These are phyloP conservation scores for Fusarium penzigii DNA, from an alignment of 2,329 filamentous ascomycete genomes.

Conservation along the genomic window DNA sequence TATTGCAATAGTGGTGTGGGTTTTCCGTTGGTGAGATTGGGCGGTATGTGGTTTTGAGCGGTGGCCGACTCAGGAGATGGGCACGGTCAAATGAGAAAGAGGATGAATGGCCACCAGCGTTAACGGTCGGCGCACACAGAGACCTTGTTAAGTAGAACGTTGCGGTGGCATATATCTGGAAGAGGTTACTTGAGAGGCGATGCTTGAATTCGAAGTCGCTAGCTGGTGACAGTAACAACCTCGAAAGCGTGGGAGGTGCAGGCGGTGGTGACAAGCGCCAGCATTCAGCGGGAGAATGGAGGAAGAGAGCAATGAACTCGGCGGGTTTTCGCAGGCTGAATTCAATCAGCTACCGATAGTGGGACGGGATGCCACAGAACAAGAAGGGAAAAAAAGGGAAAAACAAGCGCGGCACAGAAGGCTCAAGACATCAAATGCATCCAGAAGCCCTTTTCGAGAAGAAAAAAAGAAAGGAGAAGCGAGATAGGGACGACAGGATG, in stretches of 20 bases:
- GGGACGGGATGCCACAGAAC: no score
- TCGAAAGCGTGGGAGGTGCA: conserved; percentile 9
- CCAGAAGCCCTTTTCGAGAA: conserved; percentile 4
- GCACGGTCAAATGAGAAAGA: neutral
- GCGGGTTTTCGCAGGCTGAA: conserved; percentile 13
- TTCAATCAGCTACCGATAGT: conserved; percentile 7
- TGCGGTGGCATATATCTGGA: conserved; percentile 27
- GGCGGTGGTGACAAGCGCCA: conserved; percentile 23
- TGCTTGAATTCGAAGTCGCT: conserved; percentile 23
- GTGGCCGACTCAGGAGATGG: conserved; percentile 16
- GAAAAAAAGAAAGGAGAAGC: conserved; percentile 12
- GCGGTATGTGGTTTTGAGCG: conserved; percentile 13
- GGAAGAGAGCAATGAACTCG: neutral
- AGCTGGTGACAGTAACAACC: conserved; percentile 24
- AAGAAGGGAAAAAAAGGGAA: neutral
- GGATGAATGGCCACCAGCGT: neutral
- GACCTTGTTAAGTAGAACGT: conserved; percentile 19
- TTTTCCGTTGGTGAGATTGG: neutral
- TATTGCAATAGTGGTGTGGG: neutral
- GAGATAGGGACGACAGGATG: conserved; percentile 4
- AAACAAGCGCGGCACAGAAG: conserved; percentile 10
- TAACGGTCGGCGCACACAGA: conserved; percentile 18
- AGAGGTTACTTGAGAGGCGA: conserved; percentile 15
- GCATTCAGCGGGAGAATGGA: conserved; percentile 11
- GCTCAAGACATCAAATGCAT: conserved; percentile 15